These are phyloP conservation scores for Aureobasidium leucospermi DNA, from an alignment of 2,329 filamentous ascomycete genomes.

Conservation along the genomic window DNA sequence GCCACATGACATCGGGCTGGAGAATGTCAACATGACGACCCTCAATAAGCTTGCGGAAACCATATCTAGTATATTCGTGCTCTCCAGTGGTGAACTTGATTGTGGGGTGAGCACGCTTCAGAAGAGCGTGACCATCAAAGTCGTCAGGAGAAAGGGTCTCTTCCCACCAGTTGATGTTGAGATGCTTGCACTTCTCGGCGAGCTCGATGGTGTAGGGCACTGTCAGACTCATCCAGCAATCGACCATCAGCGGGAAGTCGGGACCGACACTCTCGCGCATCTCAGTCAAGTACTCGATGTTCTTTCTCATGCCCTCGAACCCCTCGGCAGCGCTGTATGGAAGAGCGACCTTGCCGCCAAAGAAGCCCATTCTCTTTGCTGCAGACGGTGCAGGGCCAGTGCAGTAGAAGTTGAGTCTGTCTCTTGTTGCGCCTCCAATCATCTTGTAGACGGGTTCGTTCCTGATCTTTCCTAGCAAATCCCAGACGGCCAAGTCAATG, in stretches of 20 bases:
- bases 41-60: slow-evolving; percentile 90
- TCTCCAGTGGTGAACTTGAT: slow-evolving; percentile 94
- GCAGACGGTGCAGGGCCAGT: slow-evolving; percentile 78
- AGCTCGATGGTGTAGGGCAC: slow-evolving; percentile 89
- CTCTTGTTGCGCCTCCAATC: slow-evolving; percentile 82
- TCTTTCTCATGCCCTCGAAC: slow-evolving; percentile 72
- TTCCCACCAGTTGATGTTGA: slow-evolving; percentile 97
- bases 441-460: slow-evolving; percentile 92
- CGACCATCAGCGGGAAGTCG: slow-evolving; percentile 88
- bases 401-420: slow-evolving; percentile 86
- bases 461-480: slow-evolving; percentile 81
- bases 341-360: slow-evolving; percentile 81
- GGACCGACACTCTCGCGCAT: slow-evolving; percentile 79
- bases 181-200: slow-evolving; percentile 71
- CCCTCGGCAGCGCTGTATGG: slow-evolving; percentile 88
- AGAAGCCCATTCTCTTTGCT: slow-evolving; percentile 81
- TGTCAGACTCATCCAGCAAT: slow-evolving; percentile 95
- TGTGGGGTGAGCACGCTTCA: slow-evolving; percentile 84
- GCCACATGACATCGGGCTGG: slow-evolving; percentile 96
- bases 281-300: slow-evolving; percentile 78
- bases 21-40: slow-evolving; percentile 88
- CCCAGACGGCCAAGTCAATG: slow-evolving; percentile 89
- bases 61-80: slow-evolving; percentile 90
- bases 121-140: slow-evolving; percentile 78
- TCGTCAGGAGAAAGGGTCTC: slow-evolving; percentile 89